These are phyloP conservation scores for Astrothelium subdiscretum DNA, from an alignment of 495 filamentous ascomycete genomes.

Conservation along the genomic window DNA sequence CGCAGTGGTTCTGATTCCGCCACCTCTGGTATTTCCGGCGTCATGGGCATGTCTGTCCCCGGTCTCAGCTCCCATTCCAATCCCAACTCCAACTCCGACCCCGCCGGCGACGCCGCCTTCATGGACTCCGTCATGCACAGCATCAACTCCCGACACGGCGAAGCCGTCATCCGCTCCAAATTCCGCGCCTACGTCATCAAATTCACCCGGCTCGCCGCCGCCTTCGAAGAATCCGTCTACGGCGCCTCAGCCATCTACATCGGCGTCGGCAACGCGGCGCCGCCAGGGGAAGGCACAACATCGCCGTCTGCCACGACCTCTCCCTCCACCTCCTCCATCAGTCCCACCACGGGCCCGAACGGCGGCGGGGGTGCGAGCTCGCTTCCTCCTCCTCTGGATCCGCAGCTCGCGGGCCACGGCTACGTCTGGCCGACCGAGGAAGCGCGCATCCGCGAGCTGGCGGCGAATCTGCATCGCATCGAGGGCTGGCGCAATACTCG, in stretches of 20 bases:
- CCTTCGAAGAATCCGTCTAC: slow-evolving; percentile 91
- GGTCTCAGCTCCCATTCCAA: background rate
- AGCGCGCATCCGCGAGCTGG: slow-evolving; percentile 70
- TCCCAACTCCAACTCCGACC: slow-evolving; percentile 37
- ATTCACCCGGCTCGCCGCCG: slow-evolving; percentile 83
- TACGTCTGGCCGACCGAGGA: slow-evolving; percentile 86
- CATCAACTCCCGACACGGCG: slow-evolving; percentile 76
- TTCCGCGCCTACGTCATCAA: slow-evolving; percentile 83
- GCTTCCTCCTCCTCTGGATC: background rate
- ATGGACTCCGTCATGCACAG: slow-evolving; percentile 75
- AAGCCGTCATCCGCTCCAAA: slow-evolving; percentile 78
- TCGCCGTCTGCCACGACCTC: background rate
- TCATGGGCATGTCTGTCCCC: slow-evolving; percentile 20
- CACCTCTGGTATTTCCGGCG: background rate
- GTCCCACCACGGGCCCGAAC: background rate
- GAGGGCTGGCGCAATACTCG: slow-evolving; percentile 93
- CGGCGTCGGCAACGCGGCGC: slow-evolving; percentile 32
- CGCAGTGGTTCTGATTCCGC: background rate
- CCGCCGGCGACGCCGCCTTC: slow-evolving; percentile 82
- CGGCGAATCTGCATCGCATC: slow-evolving; percentile 79
- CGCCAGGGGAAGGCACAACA: background rate
- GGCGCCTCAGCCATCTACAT: slow-evolving; percentile 85
- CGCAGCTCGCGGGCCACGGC: slow-evolving; percentile 63
- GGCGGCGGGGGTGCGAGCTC: background rate
- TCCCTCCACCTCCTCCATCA: background rate